A percentile compares a stretch with the other conserved stretches of the same genome.
Evolutionary conservation across 176 grass and related monocot species (phyloP).

Genomic region (Carex pumila): DNA sequence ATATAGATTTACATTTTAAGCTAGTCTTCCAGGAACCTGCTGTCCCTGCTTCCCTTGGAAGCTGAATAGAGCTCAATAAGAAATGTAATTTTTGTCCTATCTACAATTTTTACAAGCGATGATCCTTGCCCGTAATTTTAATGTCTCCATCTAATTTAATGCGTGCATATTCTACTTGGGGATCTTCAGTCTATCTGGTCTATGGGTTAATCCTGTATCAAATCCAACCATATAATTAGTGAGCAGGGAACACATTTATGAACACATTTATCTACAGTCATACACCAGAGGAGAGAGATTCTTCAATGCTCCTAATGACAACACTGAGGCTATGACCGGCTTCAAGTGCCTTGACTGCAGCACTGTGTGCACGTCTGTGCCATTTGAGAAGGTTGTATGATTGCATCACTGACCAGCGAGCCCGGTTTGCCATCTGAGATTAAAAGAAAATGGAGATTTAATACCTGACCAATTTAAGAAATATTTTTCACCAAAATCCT

Average conservation of each 20-base stretch:
- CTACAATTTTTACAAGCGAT: neutral
- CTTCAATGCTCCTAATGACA: conserved; percentile 89
- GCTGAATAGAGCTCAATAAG: neutral
- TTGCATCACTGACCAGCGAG: conserved; percentile 94
- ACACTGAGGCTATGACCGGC: conserved; percentile 52
- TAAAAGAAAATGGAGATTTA: neutral
- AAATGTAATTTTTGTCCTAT: neutral
- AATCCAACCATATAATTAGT: neutral
- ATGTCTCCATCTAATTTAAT: neutral
- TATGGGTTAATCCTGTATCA: neutral
- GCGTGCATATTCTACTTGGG: neutral
- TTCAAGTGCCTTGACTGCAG: conserved; percentile 68
- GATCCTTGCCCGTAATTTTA: neutral
- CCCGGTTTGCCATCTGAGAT: conserved; percentile 86
- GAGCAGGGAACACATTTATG: neutral
- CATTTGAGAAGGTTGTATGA: conserved; percentile 96
- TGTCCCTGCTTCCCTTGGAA: neutral
- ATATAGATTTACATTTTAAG: neutral
- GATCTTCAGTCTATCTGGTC: neutral
- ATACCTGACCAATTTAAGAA: neutral
- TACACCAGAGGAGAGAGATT: conserved; percentile 47
- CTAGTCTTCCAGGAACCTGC: neutral
- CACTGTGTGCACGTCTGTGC: conserved; percentile 81
- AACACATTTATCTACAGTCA: conserved; percentile 21
- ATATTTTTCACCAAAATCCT: neutral